These are phyloP conservation scores for Ceratocystis huliohia DNA, from an alignment of 2,329 filamentous ascomycete genomes.

Conservation along the genomic window DNA sequence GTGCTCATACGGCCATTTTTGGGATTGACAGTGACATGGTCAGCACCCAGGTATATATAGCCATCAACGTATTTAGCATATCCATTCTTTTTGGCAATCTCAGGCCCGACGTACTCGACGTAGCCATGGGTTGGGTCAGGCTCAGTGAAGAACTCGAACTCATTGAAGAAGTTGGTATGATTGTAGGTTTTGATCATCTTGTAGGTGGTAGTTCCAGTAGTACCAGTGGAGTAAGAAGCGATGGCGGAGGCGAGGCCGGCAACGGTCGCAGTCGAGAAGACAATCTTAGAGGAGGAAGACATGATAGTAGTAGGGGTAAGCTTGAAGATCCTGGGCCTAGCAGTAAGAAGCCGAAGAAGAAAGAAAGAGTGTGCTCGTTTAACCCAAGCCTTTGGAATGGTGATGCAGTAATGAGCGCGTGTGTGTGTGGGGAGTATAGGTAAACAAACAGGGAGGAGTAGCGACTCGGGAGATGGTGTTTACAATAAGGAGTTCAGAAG, in stretches of 20 bases:
- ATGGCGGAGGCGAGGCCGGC: conserved; percentile 10
- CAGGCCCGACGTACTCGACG: conserved; percentile 52
- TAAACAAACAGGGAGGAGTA: not conserved
- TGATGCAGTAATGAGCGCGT: too few relatives aligned
- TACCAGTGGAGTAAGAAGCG: too few relatives aligned
- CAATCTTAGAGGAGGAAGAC: conserved; percentile 11
- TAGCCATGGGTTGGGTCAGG: conserved; percentile 63
- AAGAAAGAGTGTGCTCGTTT: not conserved
- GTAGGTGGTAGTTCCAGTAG: conserved; percentile 28
- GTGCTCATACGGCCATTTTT: conserved; percentile 54
- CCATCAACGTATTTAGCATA: conserved; percentile 45
- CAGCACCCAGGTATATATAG: conserved; percentile 57
- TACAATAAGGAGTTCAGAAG: not conserved
- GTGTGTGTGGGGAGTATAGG: too few relatives aligned
- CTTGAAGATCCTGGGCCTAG: not conserved
- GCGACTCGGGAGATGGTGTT: not conserved
- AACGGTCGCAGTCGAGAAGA: conserved; percentile 8
- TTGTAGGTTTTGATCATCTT: conserved; percentile 38
- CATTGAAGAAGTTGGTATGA: conserved; percentile 42
- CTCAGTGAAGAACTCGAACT: conserved; percentile 43
- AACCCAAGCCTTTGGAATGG: not conserved
- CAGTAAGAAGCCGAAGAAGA: conserved; percentile 3
- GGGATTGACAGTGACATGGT: conserved; percentile 44
- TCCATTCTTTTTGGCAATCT: conserved; percentile 43
- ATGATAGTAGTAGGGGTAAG: not conserved